Evolutionary conservation across 139 green algal species (phyloP).

Genomic region (Tetraselmis striata): DNA sequence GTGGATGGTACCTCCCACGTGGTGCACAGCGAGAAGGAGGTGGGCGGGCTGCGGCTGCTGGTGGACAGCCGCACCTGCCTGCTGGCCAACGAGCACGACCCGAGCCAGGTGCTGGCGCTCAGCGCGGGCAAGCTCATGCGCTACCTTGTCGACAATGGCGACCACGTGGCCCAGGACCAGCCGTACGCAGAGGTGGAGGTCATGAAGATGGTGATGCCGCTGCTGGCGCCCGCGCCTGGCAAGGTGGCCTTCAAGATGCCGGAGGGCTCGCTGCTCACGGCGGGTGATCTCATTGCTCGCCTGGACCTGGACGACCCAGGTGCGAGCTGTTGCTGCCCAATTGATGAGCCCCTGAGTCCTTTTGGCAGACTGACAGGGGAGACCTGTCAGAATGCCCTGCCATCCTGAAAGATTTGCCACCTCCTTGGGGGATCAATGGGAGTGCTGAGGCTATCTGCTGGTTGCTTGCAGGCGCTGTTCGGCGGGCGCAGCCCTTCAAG

Average conservation of each 20-base stretch:
- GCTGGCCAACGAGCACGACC: constrained; percentile 77
- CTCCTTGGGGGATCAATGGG: no score
- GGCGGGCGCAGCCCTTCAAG: constrained; percentile 44
- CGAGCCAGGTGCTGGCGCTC: constrained; percentile 43
- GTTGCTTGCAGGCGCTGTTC: constrained; percentile 2
- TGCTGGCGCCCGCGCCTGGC: constrained; percentile 66
- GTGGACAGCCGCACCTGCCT: constrained; percentile 87
- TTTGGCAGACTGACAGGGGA: no score
- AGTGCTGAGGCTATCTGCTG: no score
- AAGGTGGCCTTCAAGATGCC: constrained; percentile 29
- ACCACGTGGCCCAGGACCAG: constrained; percentile 50
- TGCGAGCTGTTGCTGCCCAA: constrained; percentile 25
- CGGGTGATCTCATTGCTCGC: constrained; percentile 71
- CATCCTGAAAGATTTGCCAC: no score
- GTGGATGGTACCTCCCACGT: constrained; percentile 87
- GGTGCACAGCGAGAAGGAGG: constrained; percentile 85
- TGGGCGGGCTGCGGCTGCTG: constrained; percentile 78
- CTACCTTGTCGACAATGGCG: constrained; percentile 66
- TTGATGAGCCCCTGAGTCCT: no score
- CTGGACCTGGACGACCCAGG: constrained; percentile 68
- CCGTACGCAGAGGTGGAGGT: constrained; percentile 84
- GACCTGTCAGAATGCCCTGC: no score
- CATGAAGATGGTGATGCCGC: constrained; percentile 93
- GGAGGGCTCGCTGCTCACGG: constrained; percentile 63
- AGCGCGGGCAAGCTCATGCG: constrained; percentile 73